Evolutionary conservation across 805 yeast species (phyloP), one percentile per base, ranked within the genome.

Genomic region (Ogataea kodamae): DNA sequence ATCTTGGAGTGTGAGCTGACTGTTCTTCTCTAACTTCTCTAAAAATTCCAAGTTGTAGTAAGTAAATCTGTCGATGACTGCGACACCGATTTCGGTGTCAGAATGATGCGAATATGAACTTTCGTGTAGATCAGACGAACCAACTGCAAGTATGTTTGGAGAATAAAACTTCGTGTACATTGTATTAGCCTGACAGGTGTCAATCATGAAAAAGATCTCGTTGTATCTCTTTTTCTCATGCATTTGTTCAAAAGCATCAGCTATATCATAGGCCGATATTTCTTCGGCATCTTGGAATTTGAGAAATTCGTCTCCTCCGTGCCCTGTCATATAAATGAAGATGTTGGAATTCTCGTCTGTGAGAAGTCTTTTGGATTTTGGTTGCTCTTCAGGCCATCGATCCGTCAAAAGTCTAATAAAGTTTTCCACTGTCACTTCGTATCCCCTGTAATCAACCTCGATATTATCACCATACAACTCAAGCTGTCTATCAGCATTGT

Each of bases 261-360:
- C 97, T 42, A 92, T 74, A 61, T 92, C 99, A 64, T 86, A 81
- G 7, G 96, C 79, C 2, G 96, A 88, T 38, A 92, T 88, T 53
- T 92, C 98, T 58, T 92, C 98, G 8, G 97, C 96, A 56, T 92
- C 99, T 64, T 92, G 99, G 59, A 92, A 92, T 61, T 92, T 92
- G 50, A 92, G 72, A 59, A 92, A 92, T 59, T 92, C 97, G 52
- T 89, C 87, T 33, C 99, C 99, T 15, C 99, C 99, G 60, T 92
- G 99, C 15, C 99, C 99, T 1, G 98, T 92, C 78, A 92, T 71
- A 57, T 92, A 92, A 17, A 92, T 82, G 59, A 92, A 85, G 31
- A 92, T 87, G 57, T 92, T 92, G 18, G 96, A 85, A 55, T 87
- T 79, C 56, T 89, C 97, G 64, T 92, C 97, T 0, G 97, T 87